These are phyloP conservation scores for Ustilago lituana DNA, from an alignment of 1,284 basidiomycete genomes.

Conservation along the genomic window DNA sequence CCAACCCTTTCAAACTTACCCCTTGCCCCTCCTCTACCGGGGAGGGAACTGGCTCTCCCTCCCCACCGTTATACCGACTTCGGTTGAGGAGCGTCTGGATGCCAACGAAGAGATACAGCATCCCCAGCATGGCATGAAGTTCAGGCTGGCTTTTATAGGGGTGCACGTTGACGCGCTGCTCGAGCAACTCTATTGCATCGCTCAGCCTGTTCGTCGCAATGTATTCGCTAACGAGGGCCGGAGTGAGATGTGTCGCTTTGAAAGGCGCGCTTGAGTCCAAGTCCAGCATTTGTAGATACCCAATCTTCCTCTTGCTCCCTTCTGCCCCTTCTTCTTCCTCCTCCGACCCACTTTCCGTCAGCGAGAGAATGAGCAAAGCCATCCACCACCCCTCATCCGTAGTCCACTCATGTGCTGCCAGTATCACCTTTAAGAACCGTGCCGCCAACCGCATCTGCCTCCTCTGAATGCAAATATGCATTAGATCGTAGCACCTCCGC, in stretches of 20 bases:
- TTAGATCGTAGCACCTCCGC: slow-evolving; percentile 21
- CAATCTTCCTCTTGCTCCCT: not conserved
- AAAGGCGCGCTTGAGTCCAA: slow-evolving; percentile 10
- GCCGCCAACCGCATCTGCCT: slow-evolving; percentile 12
- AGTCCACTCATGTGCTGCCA: slow-evolving; percentile 35
- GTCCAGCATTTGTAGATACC: slow-evolving; percentile 19
- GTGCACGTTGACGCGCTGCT: slow-evolving; percentile 22
- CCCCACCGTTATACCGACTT: no score
- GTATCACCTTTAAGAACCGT: slow-evolving; percentile 15
- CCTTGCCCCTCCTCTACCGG: not conserved
- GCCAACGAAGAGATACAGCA: slow-evolving; percentile 35
- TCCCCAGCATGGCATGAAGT: slow-evolving; percentile 24
- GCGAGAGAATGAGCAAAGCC: not conserved
- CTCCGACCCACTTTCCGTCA: not conserved
- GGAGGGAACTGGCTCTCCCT: no score
- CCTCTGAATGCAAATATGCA: slow-evolving; percentile 19
- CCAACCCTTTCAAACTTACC: slow-evolving; percentile 14
- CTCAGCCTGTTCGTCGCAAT: slow-evolving; percentile 10
- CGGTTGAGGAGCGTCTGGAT: slow-evolving; percentile 6
- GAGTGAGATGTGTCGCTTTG: slow-evolving; percentile 13
- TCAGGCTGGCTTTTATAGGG: slow-evolving; percentile 26
- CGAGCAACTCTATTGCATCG: slow-evolving; percentile 32
- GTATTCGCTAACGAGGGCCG: slow-evolving; percentile 18
- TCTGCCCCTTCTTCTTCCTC: not conserved
- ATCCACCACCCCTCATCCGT: slow-evolving; percentile 11